Evolutionary conservation across 78 protist genomes (phyloP), one percentile per base, ranked within the genome.

Genomic region (Dictyostelium purpureum): DNA sequence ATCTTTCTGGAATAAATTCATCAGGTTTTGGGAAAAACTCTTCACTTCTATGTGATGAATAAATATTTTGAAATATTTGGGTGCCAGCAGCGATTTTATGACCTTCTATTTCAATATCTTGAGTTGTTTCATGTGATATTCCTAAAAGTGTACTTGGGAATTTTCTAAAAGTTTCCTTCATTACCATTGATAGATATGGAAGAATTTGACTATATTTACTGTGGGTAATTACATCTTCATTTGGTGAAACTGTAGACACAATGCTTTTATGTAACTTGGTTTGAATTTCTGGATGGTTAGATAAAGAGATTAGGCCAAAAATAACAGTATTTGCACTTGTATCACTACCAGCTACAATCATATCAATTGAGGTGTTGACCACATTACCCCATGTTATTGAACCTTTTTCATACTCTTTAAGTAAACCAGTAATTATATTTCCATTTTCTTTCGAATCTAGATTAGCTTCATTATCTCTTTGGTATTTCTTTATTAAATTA

Each of bases 141-240:
- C 69, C 73, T 1, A 79, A 42, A 14, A 76, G 88, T 12, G 76
- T 76, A 4, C 65, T 49, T n/a, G 88, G 88, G 6, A 45, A 16
- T 9, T 35, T 31, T 66, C 88, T 61, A 4, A 9, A 57, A 19
- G 38, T 40, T 31, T 79, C 88, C 49, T 63, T 79, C 1, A 79
- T 61, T 12, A 43, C 3, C 4, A 49, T 38, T 16, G 31, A 47
- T 2, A 47, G 4, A 7, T 54, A 54, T 2, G 88, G 88, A 12
- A 9, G 33, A 12, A 11, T n/a, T 21, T 11, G 1, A 7, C n/a
- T n/a, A n/a, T n/a, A n/a, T n/a, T n/a, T n/a, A n/a, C n/a, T n/a
- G n/a, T n/a, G n/a, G n/a, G n/a, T n/a, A n/a, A n/a, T n/a, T n/a
- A n/a, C n/a, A n/a, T n/a, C n/a, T n/a, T n/a, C n/a, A n/a, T n/a